Evolutionary conservation across 2,329 filamentous ascomycete genomes (phyloP).

Genomic region (Aureobasidium musti): DNA sequence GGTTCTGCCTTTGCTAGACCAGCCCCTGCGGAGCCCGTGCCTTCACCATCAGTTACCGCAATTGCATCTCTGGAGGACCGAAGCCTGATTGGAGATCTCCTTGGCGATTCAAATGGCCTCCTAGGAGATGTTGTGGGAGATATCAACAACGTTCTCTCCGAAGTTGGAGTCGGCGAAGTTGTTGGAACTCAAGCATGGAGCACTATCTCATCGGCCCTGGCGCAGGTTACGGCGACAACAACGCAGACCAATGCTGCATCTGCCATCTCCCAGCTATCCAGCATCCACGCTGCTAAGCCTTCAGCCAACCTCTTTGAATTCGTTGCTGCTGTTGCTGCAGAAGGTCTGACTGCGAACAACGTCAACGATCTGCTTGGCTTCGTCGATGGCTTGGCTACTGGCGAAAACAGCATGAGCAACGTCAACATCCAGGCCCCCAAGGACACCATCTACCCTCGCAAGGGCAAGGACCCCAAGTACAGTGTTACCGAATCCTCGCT

Average conservation of each 20-base stretch:
- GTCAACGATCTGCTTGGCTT: constrained; percentile 36
- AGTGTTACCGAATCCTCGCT: constrained; percentile 50
- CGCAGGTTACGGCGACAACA: constrained; percentile 35
- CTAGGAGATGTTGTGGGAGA: constrained; percentile 15
- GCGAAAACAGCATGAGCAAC: constrained; percentile 37
- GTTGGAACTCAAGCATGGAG: background rate
- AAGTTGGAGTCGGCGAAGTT: constrained; percentile 8
- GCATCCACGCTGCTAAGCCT: constrained; percentile 32
- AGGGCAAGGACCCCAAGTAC: constrained; percentile 52
- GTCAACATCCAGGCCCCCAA: constrained; percentile 36
- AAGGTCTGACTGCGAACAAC: constrained; percentile 34
- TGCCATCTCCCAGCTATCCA: constrained; percentile 31
- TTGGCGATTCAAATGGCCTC: background rate
- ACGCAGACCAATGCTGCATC: constrained; percentile 36
- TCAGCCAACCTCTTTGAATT: constrained; percentile 38
- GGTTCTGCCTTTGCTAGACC: constrained; percentile 26
- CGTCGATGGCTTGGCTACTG: constrained; percentile 34
- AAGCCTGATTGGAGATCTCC: constrained; percentile 29
- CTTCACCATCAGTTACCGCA: background rate
- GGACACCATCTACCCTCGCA: constrained; percentile 44
- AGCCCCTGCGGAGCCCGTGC: constrained; percentile 27
- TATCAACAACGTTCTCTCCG: constrained; percentile 26
- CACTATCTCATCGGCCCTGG: constrained; percentile 30
- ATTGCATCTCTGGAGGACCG: constrained; percentile 29
- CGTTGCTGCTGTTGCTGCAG: constrained; percentile 35